Evolutionary conservation across 1,284 basidiomycete species (phyloP), one percentile per base, ranked within the genome.

Genomic region (Abortiporus biennis): DNA sequence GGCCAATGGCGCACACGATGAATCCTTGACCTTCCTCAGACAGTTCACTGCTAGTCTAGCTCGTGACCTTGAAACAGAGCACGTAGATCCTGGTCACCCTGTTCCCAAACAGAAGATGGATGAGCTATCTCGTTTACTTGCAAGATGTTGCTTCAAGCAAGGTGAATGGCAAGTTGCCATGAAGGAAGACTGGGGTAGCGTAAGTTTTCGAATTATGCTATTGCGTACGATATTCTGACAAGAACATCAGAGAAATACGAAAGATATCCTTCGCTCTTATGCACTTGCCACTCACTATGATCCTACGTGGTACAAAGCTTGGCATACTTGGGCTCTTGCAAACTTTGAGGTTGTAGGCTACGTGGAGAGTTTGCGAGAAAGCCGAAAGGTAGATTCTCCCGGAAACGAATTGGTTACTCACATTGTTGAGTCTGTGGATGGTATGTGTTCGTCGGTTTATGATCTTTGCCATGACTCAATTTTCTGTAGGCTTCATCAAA

Each of bases 261-360:
- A 82, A 33, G 84, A 86, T 32, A 92, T 96, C 44, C 66, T 97
- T 8, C 76, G 85, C 49, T 85, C 91, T 21, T 99, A 96, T 65
- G 74, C 80, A 42, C 72, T 87, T 27, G 91, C 96, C 0, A 98
- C 95, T 2, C 86, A 92, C 58, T 91, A 92, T 49, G 96, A 99
- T 61, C 79, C 86, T 4, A 75, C 76, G 27, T 99, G 95, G 95
- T 98, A 98, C 67, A 97, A 98, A 64, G 96, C 95, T 13, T 98
- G 95, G 95, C 95, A 99, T 61, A 94, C 92, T 1, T 99, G 94
- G 93, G 95, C 96, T 4, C 68, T 99, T 45, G 88, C 93, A 9
- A 98, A 98, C 62, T 96, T 96, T 52, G 92, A 98, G 50, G 91
- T 98, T 47, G 86, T 99, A 45, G 75, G 77, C n/a, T 78, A 85